Evolutionary conservation across 2,329 filamentous ascomycete genomes (phyloP).

Genomic region (Verticillium longisporum): DNA sequence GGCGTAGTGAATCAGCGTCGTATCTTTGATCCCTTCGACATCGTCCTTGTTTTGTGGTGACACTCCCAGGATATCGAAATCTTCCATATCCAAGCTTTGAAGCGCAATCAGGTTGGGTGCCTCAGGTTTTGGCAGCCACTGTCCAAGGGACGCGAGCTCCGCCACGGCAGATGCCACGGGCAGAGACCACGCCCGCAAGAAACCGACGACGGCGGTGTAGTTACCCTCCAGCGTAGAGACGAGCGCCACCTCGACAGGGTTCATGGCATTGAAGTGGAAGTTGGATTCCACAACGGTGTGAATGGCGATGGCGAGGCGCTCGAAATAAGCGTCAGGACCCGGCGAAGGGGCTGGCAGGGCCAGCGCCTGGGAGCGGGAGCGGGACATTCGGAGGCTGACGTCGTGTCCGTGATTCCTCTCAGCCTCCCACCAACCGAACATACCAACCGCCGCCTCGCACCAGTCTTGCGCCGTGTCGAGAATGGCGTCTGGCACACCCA

Average conservation of each 20-base stretch:
- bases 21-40: slow-evolving; percentile 66
- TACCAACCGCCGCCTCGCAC: slow-evolving; percentile 78
- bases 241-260: slow-evolving; percentile 71
- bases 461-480: slow-evolving; percentile 77
- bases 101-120: slow-evolving; percentile 47
- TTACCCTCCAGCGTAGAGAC: slow-evolving; percentile 81
- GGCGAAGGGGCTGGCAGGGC: slow-evolving; percentile 31
- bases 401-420: slow-evolving; percentile 23
- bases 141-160: slow-evolving; percentile 75
- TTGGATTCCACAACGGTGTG: slow-evolving; percentile 61
- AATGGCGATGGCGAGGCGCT: slow-evolving; percentile 66
- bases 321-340: slow-evolving; percentile 62
- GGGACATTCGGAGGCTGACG: slow-evolving; percentile 31
- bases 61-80: slow-evolving; percentile 75
- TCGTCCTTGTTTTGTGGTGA: slow-evolving; percentile 51
- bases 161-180: slow-evolving; percentile 70
- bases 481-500: slow-evolving; percentile 71
- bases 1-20: slow-evolving; percentile 71
- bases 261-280: slow-evolving; percentile 70
- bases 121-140: slow-evolving; percentile 66
- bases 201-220: slow-evolving; percentile 64
- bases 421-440: slow-evolving; percentile 92
- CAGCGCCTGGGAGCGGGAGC: slow-evolving; percentile 31
- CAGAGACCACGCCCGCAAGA: slow-evolving; percentile 75
- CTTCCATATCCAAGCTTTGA: slow-evolving; percentile 70